Percentiles rank a stretch among this genome's conserved stretches.
These are phyloP conservation scores for Penicillium mononematosum DNA, from an alignment of 495 filamentous ascomycete species.

Conservation along the genomic window DNA sequence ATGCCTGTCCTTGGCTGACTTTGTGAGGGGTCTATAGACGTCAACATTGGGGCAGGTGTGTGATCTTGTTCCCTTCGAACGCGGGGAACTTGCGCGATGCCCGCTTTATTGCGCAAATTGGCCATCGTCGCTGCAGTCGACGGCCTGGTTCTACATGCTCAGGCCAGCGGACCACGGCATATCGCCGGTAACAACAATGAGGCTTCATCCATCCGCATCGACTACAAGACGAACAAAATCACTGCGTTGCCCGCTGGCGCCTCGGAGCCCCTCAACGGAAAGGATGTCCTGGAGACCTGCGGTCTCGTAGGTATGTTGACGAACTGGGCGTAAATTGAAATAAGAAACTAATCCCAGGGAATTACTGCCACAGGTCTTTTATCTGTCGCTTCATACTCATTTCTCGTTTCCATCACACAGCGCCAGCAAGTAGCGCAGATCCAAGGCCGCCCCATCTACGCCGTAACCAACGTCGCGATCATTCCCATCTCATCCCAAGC, in stretches of 20 bases:
- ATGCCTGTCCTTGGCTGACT: background rate
- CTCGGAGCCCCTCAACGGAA: constrained; percentile 37
- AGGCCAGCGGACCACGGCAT: constrained; percentile 45
- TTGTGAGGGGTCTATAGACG: background rate
- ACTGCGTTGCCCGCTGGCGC: constrained; percentile 41
- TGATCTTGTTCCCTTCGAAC: constrained; percentile 3
- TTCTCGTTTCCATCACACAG: constrained; percentile 78
- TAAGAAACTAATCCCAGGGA: background rate
- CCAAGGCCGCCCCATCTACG: constrained; percentile 76
- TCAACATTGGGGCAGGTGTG: background rate
- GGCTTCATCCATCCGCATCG: constrained; percentile 59
- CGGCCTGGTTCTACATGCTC: constrained; percentile 79
- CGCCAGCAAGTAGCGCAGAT: constrained; percentile 87
- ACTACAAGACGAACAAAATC: constrained; percentile 68
- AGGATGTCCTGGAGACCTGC: constrained; percentile 65
- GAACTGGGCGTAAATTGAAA: background rate
- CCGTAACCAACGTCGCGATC: constrained; percentile 79
- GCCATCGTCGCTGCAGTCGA: constrained; percentile 80
- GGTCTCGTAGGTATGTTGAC: constrained; percentile 74
- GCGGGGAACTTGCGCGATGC: constrained; percentile 51
- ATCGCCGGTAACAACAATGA: constrained; percentile 37
- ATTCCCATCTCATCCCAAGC: constrained; percentile 76
- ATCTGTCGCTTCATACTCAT: constrained; percentile 70
- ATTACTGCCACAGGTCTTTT: constrained; percentile 55
- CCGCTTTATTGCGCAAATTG: constrained; percentile 73